Evolutionary conservation across 2,329 filamentous ascomycete genomes (phyloP), one percentile per base, ranked within the genome.

Genomic region (Fusarium musae): DNA sequence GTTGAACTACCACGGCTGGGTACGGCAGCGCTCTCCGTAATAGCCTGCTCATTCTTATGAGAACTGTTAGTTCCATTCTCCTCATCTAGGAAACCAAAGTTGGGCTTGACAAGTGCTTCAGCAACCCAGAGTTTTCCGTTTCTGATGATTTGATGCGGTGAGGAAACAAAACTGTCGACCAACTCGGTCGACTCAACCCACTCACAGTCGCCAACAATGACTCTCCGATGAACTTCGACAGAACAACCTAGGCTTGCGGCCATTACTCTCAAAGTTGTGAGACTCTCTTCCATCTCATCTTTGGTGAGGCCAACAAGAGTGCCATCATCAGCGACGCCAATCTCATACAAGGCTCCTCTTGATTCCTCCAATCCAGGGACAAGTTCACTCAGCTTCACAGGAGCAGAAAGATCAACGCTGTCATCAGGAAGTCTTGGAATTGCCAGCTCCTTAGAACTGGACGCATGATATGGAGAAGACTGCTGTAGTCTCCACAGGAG

Each of bases 251-350:
- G 84, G 79, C 94, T 97, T 16, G 94, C 93, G 42, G 96, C 96
- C 96, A 99, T 99, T 57, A 93, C 91, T 69, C 91, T 90, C 42
- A 99, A 84, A 64, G 95, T 98, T 46, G 88, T 89, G 69, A 98
- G 86, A 80, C 95, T 98, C 82, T 98, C 96, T 69, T 96, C 90
- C 87, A 99, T 90, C 82, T 99, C 96, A 79, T 98, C 95, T 73
- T 93, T 91, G 5, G 94, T 93, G 52, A 99, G 85, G 0, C 96
- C 96, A 46, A 97, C 90, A 65, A 99, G 91, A 0, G 93, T 94
- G 12, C 96, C 96, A 83, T 98, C 95, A 80, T 99, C 96, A 34
- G 95, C 93, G 15, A 99, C 95, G 1, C 96, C 96, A 80, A 99
- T 97, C 81, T 99, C 96, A 77, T 99, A 99, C 56, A 98, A 83